Evolutionary conservation across 352 stramenopile species (phyloP).

Genomic region (Phytophthora hibernalis): DNA sequence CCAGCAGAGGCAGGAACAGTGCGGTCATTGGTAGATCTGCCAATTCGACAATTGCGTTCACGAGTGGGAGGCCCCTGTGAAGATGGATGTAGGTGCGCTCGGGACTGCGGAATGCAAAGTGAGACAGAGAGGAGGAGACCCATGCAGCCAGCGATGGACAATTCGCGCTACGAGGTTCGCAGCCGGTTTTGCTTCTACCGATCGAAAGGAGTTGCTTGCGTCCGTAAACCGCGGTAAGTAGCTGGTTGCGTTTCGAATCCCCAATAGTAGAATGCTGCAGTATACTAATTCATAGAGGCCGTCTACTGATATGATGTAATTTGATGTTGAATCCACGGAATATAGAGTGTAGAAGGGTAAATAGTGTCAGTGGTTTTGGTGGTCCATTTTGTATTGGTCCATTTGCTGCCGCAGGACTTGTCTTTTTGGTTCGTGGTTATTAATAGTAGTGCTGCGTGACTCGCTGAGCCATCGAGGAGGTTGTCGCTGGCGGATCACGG

Average conservation of each 20-base stretch:
- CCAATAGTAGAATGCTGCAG: not conserved
- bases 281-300: not conserved
- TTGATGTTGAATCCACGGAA: too few relatives aligned
- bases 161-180: not conserved
- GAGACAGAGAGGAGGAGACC: conserved; percentile 15
- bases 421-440: too few relatives aligned
- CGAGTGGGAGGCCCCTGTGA: not conserved
- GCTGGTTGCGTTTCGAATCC: too few relatives aligned
- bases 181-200: conserved; percentile 12
- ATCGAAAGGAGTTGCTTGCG: conserved; percentile 3
- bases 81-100: conserved; percentile 22
- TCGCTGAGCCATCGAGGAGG: too few relatives aligned
- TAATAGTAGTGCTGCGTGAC: too few relatives aligned
- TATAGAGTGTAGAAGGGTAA: too few relatives aligned
- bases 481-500: not conserved
- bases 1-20: conserved; percentile 21
- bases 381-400: too few relatives aligned
- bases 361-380: too few relatives aligned
- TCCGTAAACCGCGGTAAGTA: conserved; percentile 18
- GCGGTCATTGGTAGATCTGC: conserved; percentile 5
- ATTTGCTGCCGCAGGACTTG: too few relatives aligned
- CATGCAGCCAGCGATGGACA: not conserved
- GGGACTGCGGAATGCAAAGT: conserved; percentile 32
- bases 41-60: conserved; percentile 31
- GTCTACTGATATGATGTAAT: not conserved